Evolutionary conservation across 768 basidiomycete species (phyloP).

Genomic region (Rhizopogon salebrosus): DNA sequence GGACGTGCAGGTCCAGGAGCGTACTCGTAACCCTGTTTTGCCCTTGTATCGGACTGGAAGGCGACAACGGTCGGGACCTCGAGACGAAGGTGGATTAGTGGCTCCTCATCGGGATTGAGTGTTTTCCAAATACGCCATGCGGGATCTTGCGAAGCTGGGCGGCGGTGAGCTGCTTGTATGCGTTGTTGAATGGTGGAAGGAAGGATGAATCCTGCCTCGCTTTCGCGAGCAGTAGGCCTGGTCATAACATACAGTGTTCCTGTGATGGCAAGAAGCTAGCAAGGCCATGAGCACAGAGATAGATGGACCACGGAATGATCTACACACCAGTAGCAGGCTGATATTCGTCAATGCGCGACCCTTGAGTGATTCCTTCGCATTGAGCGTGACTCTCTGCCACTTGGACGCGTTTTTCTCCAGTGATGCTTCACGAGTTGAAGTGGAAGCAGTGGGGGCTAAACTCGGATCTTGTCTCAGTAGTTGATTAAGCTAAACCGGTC

Average conservation of each 20-base stretch:
- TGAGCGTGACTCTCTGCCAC: slow-evolving; percentile 23
- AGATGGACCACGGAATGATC: neutral
- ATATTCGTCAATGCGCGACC: slow-evolving; percentile 74
- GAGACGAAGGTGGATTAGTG: slow-evolving; percentile 70
- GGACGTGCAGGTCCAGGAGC: slow-evolving; percentile 39
- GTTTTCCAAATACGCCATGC: slow-evolving; percentile 73
- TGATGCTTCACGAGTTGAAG: slow-evolving; percentile 18
- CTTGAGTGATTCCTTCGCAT: slow-evolving; percentile 42
- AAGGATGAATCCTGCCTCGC: slow-evolving; percentile 13
- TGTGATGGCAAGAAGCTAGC: slow-evolving; percentile 72
- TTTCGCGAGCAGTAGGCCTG: slow-evolving; percentile 37
- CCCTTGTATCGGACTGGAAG: slow-evolving; percentile 41
- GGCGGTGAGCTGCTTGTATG: slow-evolving; percentile 26
- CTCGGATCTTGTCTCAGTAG: slow-evolving; percentile 70
- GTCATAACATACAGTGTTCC: slow-evolving; percentile 73
- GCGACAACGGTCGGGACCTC: slow-evolving; percentile 78
- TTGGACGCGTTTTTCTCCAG: slow-evolving; percentile 21
- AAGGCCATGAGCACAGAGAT: slow-evolving; percentile 4
- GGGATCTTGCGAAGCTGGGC: slow-evolving; percentile 35
- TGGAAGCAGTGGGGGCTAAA: slow-evolving; percentile 40
- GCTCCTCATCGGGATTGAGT: slow-evolving; percentile 63
- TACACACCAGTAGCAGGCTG: slow-evolving; percentile 68
- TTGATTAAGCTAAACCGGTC: slow-evolving; percentile 63
- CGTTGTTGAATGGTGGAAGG: slow-evolving; percentile 27
- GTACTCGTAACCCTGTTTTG: slow-evolving; percentile 19